A percentile compares a stretch with the other conserved stretches of the same genome.
Conservation (phyloP, 768 basidiomycete genomes). For the Collybia sordida region DNA sequence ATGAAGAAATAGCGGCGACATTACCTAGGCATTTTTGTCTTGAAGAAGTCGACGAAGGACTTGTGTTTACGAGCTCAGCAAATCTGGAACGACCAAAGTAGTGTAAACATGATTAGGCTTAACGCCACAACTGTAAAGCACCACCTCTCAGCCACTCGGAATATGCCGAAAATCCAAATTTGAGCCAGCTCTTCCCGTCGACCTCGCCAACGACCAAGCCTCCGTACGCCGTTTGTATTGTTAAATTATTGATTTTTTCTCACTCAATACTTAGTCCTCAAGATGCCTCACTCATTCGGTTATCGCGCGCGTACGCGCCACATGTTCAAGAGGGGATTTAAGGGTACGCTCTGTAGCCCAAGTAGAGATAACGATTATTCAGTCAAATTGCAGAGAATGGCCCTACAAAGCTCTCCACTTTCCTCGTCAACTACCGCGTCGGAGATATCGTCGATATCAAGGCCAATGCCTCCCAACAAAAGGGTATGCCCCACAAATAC, state of each 20-base stretch:
- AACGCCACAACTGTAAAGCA: conserved; percentile 65
- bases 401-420: conserved; percentile 87
- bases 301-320: conserved; percentile 99
- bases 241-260: conserved; percentile 15
- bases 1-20: conserved; percentile 22
- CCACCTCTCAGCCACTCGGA: conserved; percentile 60
- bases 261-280: conserved; percentile 46
- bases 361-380: conserved; percentile 11
- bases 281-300: conserved; percentile 99
- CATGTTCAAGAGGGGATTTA: conserved; percentile 99
- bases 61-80: conserved; percentile 24
- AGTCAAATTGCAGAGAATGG: conserved; percentile 68
- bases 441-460: conserved; percentile 99
- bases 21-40: conserved; percentile 84
- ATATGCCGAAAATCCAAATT: conserved; percentile 41
- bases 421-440: conserved; percentile 88
- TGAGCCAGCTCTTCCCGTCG: conserved; percentile 22
- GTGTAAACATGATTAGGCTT: conserved; percentile 36
- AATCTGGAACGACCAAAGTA: conserved; percentile 28
- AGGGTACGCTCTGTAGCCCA: conserved; percentile 57
- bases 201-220: conserved; percentile 49
- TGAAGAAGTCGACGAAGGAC: conserved; percentile 45
- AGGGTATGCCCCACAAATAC: conserved; percentile 99
- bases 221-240: conserved; percentile 37
- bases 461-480: conserved; percentile 98